Evolutionary conservation across 1,284 basidiomycete species (phyloP).

Genomic region (Papiliotrema nemorosa): DNA sequence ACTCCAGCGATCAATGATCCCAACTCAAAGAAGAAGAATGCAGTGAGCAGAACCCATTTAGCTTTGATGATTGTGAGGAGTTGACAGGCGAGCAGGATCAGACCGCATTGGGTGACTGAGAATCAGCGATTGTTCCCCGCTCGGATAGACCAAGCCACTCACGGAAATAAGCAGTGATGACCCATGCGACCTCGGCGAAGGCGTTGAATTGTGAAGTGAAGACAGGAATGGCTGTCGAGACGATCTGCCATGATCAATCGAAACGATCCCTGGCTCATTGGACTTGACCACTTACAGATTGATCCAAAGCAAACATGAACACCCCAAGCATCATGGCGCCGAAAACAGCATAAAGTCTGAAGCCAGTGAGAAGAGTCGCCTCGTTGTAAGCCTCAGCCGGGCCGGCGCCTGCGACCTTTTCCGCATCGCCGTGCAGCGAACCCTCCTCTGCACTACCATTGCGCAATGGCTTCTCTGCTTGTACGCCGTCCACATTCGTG

Average conservation of each 20-base stretch:
- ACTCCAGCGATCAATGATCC: slow-evolving; percentile 56
- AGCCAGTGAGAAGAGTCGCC: slow-evolving; percentile 27
- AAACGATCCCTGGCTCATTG: too few relatives aligned
- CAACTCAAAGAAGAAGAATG: slow-evolving; percentile 53
- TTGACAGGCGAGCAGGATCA: slow-evolving; percentile 50
- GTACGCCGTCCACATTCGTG: background rate
- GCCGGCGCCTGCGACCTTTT: background rate
- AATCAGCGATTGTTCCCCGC: background rate
- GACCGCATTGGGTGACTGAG: slow-evolving; percentile 46
- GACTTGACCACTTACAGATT: slow-evolving; percentile 1
- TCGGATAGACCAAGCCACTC: slow-evolving; percentile 14
- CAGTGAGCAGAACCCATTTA: slow-evolving; percentile 50
- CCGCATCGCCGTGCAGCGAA: too few relatives aligned
- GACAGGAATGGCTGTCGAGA: slow-evolving; percentile 50
- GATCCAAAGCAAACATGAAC: slow-evolving; percentile 29
- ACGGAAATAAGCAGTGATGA: slow-evolving; percentile 53
- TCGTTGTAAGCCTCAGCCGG: background rate
- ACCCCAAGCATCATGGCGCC: slow-evolving; percentile 36
- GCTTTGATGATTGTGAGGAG: slow-evolving; percentile 49
- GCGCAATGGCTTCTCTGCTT: too few relatives aligned
- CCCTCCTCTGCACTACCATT: too few relatives aligned
- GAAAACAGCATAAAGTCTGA: slow-evolving; percentile 33
- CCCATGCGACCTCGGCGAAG: slow-evolving; percentile 49
- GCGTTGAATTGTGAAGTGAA: slow-evolving; percentile 53
- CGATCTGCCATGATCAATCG: slow-evolving; percentile 12